These are phyloP conservation scores for Dictyostelium capitatum DNA, from an alignment of 78 protist genomes.

Conservation along the genomic window DNA sequence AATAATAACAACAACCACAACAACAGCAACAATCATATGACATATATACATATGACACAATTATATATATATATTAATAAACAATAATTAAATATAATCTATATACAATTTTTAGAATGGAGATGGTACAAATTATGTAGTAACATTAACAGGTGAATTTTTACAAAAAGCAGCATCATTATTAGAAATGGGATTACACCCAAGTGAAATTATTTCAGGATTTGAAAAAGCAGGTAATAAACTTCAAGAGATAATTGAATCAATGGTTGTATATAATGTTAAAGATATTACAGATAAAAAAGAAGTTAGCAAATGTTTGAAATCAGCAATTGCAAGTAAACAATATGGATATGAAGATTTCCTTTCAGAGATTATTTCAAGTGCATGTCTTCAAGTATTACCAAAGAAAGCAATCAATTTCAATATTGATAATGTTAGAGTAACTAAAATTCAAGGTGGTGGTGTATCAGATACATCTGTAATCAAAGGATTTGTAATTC, in stretches of 20 bases:
- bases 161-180: slow-evolving; percentile 95
- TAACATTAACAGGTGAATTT: slow-evolving; percentile 98
- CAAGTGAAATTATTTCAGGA: slow-evolving; percentile 96
- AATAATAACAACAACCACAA: neutral
- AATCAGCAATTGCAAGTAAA: slow-evolving; percentile 93
- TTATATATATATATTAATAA: neutral
- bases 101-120: slow-evolving; percentile 93
- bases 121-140: slow-evolving; percentile 98
- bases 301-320: slow-evolving; percentile 80
- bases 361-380: slow-evolving; percentile 91
- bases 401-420: slow-evolving; percentile 92
- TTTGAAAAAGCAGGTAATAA: slow-evolving; percentile 90
- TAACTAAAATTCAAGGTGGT: slow-evolving; percentile 97
- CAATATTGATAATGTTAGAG: slow-evolving; percentile 99
- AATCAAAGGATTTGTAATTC: slow-evolving; percentile 95
- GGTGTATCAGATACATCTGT: slow-evolving; percentile 87
- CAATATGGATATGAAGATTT: slow-evolving; percentile 96
- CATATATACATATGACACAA: neutral
- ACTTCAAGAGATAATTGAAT: slow-evolving; percentile 85
- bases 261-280: slow-evolving; percentile 24
- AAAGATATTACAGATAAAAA: slow-evolving; percentile 47
- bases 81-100: too few species aligned
- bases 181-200: slow-evolving; percentile 94
- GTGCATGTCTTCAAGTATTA: slow-evolving; percentile 93
- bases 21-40: neutral